Percentiles rank a stretch among this genome's conserved stretches.
Conservation (phyloP, 208 protist species). For the Acanthamoeba castellanii region DNA sequence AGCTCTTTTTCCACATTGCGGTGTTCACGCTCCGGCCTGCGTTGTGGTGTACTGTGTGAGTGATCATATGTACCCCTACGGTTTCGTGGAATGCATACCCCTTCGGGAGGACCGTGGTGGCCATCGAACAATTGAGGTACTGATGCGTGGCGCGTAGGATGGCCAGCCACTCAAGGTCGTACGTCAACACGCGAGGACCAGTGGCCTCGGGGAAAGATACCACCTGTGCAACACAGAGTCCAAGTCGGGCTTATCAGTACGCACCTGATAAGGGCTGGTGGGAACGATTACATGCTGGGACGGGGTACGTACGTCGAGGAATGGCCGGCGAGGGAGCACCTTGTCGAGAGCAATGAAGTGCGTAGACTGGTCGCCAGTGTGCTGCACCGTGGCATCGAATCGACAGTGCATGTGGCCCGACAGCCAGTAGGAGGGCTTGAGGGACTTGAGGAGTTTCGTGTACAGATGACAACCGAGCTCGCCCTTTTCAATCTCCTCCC, state of each 20-base stretch:
- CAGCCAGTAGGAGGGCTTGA: constrained; percentile 65
- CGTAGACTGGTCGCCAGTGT: not conserved
- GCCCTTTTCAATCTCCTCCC: constrained; percentile 48
- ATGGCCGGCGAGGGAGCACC: not conserved
- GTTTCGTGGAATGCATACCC: too few species aligned
- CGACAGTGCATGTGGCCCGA: constrained; percentile 67
- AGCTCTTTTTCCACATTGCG: not conserved
- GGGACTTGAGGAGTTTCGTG: not conserved
- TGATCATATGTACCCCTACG: too few species aligned
- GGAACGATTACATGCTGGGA: not conserved
- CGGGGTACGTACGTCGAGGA: constrained; percentile 32
- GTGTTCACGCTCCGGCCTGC: not conserved
- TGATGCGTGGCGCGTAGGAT: constrained; percentile 78
- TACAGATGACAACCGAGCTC: not conserved
- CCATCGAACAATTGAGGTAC: constrained; percentile 4
- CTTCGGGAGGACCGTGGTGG: not conserved
- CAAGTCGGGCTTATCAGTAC: not conserved
- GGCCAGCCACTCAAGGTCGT: constrained; percentile 89
- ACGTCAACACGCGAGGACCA: constrained; percentile 72
- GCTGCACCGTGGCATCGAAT: constrained; percentile 55
- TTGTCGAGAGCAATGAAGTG: constrained; percentile 50
- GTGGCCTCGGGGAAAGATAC: constrained; percentile 7
- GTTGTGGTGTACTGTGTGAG: too few species aligned
- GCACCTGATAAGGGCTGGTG: not conserved
- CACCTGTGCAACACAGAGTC: not conserved